Conservation (phyloP, 2,329 filamentous ascomycete genomes). For the Pyrenochaeta sp. region DNA sequence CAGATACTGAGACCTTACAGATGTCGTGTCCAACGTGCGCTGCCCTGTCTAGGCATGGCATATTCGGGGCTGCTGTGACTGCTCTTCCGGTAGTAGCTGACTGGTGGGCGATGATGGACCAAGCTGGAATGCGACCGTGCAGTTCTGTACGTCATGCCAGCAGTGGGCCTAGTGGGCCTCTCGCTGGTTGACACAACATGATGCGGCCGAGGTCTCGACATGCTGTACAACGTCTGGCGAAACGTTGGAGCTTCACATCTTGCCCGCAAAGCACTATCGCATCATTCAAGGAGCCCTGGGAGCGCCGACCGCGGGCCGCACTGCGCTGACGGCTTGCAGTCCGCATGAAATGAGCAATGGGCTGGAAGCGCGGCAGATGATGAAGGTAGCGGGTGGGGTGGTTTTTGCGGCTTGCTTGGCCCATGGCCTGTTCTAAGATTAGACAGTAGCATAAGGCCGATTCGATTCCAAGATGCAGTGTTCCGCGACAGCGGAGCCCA, state of each 20-base stretch:
- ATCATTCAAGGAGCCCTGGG: constrained; percentile 11
- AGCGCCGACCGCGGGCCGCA: constrained; percentile 15
- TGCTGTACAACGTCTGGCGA: constrained; percentile 31
- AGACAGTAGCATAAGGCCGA: constrained; percentile 11
- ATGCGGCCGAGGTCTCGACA: constrained; percentile 11
- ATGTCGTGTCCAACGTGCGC: constrained; percentile 20
- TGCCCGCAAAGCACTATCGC: constrained; percentile 16
- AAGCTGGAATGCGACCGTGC: constrained; percentile 16
- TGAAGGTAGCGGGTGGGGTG: constrained; percentile 5
- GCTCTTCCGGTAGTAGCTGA: constrained; percentile 21
- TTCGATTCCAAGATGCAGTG: constrained; percentile 9
- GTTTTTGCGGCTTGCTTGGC: constrained; percentile 5
- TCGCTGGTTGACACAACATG: constrained; percentile 14
- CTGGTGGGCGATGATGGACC: constrained; percentile 20
- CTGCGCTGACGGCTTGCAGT: constrained; percentile 22
- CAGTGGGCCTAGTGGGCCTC: constrained; percentile 5
- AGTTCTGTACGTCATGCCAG: constrained; percentile 33
- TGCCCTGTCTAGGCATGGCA: constrained; percentile 19
- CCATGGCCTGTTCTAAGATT: constrained; percentile 9
- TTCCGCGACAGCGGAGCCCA: constrained; percentile 25
- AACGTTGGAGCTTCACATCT: constrained; percentile 17
- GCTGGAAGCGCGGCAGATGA: constrained; percentile 14
- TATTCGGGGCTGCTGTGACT: constrained; percentile 16
- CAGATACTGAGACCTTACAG: constrained; percentile 22
- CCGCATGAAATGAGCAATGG: constrained; percentile 12